Conservation (phyloP, 202 grass and related monocot species). For the Thinopyrum obtusiflorum region DNA sequence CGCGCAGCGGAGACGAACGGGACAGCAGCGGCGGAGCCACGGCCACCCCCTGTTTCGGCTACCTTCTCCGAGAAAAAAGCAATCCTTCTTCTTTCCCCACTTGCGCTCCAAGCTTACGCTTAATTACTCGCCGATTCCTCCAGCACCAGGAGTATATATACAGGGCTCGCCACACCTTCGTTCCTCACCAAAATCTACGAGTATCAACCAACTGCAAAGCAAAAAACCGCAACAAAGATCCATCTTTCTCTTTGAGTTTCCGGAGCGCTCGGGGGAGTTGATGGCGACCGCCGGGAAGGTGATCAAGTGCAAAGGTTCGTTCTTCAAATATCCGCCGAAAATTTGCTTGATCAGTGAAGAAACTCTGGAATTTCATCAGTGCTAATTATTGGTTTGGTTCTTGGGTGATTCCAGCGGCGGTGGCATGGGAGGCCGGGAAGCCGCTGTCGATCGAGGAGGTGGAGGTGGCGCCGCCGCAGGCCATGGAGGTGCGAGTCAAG, state of each 20-base stretch:
- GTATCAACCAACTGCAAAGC: background rate
- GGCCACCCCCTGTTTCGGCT: background rate
- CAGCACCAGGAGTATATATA: conserved; percentile 26
- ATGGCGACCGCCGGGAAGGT: conserved; percentile 71
- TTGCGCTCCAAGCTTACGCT: background rate
- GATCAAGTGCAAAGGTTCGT: conserved; percentile 85
- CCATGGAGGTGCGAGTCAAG: conserved; percentile 85
- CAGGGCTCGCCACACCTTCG: background rate
- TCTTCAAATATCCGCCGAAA: background rate
- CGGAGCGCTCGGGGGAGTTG: background rate
- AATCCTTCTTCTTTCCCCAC: background rate
- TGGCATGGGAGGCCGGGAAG: conserved; percentile 82
- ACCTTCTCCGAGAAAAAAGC: background rate
- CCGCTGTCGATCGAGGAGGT: conserved; percentile 78
- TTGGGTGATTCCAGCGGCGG: conserved; percentile 51
- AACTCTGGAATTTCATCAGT: background rate
- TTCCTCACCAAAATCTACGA: conserved; percentile 12
- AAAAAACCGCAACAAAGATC: background rate
- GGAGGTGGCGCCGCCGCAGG: conserved; percentile 83
- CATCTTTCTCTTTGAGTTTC: background rate
- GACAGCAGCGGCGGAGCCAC: background rate
- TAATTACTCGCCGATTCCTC: background rate
- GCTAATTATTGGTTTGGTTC: background rate
- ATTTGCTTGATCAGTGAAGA: background rate
- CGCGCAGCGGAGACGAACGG: no score